phyloP scores from a whole-genome alignment of 2,329 filamentous ascomycete genomes.

The Cytospora schulzeri region DNA sequence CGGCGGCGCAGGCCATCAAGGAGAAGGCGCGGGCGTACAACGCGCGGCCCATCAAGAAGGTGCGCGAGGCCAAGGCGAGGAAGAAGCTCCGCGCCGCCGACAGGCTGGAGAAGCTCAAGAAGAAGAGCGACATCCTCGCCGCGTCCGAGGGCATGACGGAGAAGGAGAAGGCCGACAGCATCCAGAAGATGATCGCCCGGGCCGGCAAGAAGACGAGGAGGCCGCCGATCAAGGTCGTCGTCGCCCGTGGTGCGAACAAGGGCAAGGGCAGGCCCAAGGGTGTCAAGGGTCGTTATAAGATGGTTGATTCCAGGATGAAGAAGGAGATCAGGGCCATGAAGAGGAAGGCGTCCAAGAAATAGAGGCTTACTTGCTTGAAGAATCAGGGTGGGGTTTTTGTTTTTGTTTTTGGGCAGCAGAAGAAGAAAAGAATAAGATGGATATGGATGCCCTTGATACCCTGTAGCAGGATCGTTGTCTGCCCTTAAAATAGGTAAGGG shows the following conservation, averaged over 20 bases:
- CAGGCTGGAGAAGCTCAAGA: conserved; percentile 88
- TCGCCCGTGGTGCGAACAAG: conserved; percentile 68
- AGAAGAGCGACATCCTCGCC: conserved; percentile 89
- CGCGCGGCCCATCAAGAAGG: conserved; percentile 97
- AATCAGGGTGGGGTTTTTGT: neutral
- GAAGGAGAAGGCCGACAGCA: conserved; percentile 89
- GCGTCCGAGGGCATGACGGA: conserved; percentile 93
- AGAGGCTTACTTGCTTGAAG: conserved; percentile 38
- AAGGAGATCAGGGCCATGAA: conserved; percentile 92
- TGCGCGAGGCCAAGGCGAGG: conserved; percentile 90
- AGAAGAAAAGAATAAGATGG: neutral
- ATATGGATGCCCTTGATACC: neutral
- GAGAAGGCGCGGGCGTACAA: conserved; percentile 93
- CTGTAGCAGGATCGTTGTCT: neutral
- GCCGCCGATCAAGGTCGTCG: conserved; percentile 81
- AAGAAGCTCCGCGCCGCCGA: conserved; percentile 97
- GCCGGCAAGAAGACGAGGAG: conserved; percentile 86
- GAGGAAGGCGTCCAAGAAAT: conserved; percentile 68
- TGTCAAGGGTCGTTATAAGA: conserved; percentile 70
- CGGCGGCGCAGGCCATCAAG: conserved; percentile 87
- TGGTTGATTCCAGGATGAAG: conserved; percentile 93
- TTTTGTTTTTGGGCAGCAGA: neutral
- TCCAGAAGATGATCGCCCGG: conserved; percentile 78
- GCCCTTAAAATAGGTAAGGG: too few relatives aligned
- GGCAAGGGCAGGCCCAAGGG: conserved; percentile 29